phyloP scores from a whole-genome alignment of 805 yeast species.

The Candida parachauliodes region DNA sequence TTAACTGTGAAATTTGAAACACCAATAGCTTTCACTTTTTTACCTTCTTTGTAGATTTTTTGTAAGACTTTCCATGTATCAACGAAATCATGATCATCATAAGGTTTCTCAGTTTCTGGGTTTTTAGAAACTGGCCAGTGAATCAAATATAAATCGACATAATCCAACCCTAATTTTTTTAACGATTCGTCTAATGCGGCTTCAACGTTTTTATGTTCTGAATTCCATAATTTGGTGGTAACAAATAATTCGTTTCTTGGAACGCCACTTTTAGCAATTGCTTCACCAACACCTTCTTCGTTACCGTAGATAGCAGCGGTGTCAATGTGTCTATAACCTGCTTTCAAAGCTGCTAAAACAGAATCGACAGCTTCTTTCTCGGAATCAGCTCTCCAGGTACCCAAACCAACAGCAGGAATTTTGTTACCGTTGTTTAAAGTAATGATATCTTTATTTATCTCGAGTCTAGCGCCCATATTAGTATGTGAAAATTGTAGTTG shows the following conservation, averaged over 20 bases:
- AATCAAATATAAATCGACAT: slow-evolving; percentile 72
- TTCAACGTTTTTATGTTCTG: slow-evolving; percentile 49
- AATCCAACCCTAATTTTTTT: slow-evolving; percentile 62
- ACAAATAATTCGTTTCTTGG: slow-evolving; percentile 64
- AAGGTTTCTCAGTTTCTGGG: slow-evolving; percentile 25
- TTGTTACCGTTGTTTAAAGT: slow-evolving; percentile 58
- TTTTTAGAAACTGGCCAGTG: slow-evolving; percentile 71
- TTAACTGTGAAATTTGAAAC: slow-evolving; percentile 67
- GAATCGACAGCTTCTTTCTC: slow-evolving; percentile 48
- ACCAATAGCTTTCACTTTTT: slow-evolving; percentile 67
- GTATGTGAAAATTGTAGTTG: no score
- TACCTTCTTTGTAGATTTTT: slow-evolving; percentile 44
- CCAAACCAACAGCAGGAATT: slow-evolving; percentile 70
- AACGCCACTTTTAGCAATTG: slow-evolving; percentile 52
- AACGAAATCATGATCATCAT: slow-evolving; percentile 25
- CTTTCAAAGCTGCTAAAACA: slow-evolving; percentile 56
- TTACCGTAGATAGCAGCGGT: slow-evolving; percentile 68
- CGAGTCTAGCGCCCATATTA: slow-evolving; percentile 5
- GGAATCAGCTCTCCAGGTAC: slow-evolving; percentile 64
- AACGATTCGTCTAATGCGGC: slow-evolving; percentile 57
- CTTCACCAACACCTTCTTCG: slow-evolving; percentile 61
- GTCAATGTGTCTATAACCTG: slow-evolving; percentile 76
- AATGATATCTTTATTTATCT: slow-evolving; percentile 12
- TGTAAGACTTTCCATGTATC: slow-evolving; percentile 44
- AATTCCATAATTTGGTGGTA: slow-evolving; percentile 68